phyloP scores from a whole-genome alignment of 352 stramenopile genomes.

The Pythium coloratum region DNA sequence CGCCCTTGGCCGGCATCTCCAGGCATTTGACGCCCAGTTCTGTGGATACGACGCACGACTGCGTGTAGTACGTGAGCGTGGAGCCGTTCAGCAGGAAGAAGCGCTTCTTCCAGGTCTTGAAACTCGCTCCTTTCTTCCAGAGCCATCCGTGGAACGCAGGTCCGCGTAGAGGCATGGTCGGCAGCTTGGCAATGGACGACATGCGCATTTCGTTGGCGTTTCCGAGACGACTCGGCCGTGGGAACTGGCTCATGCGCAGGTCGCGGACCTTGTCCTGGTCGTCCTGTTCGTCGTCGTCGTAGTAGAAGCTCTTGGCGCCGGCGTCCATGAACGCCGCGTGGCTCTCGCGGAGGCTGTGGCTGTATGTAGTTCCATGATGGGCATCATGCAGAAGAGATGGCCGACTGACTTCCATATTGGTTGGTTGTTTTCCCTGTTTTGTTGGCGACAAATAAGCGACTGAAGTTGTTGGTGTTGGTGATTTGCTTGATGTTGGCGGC shows the following conservation, averaged over 20 bases:
- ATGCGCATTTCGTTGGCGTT: conserved; percentile 10
- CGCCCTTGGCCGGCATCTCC: conserved; percentile 54
- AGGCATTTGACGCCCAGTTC: conserved; percentile 59
- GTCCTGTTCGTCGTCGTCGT: conserved; percentile 9
- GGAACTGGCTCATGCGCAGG: conserved; percentile 14
- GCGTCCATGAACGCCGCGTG: neutral
- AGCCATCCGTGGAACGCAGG: conserved; percentile 74
- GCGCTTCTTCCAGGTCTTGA: conserved; percentile 83
- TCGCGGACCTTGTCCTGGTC: conserved; percentile 11
- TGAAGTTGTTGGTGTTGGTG: neutral
- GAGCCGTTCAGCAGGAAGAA: conserved; percentile 72
- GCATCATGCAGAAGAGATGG: neutral
- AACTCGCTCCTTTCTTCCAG: conserved; percentile 71
- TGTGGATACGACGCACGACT: conserved; percentile 65
- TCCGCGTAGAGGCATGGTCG: conserved; percentile 56
- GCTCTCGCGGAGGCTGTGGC: neutral
- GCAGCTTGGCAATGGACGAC: conserved; percentile 52
- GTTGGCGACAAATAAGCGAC: neutral
- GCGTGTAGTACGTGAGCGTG: conserved; percentile 70
- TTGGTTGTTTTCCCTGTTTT: neutral
- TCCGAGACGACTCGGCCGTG: conserved; percentile 10
- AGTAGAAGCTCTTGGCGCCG: conserved; percentile 1
- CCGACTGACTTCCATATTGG: conserved; percentile 6
- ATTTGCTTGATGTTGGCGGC: neutral
- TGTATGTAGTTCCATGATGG: neutral